phyloP scores from a whole-genome alignment of 2,329 filamentous ascomycete species.

The Cordyceps javanica region DNA sequence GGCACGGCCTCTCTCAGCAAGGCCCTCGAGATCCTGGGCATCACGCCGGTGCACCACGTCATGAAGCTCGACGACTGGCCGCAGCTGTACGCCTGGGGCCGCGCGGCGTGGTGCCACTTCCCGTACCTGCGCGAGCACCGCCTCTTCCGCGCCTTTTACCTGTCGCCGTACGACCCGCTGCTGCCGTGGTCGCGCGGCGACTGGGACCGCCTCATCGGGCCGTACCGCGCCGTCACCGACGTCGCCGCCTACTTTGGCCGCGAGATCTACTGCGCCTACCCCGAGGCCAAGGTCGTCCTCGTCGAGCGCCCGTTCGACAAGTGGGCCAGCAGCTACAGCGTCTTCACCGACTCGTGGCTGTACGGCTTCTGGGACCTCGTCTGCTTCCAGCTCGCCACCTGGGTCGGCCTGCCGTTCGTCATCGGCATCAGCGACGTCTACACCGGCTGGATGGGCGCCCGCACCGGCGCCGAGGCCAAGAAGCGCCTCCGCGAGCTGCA shows the following conservation, averaged over 20 bases:
- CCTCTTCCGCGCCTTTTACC: conserved; percentile 10
- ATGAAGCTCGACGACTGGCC: conserved; percentile 9
- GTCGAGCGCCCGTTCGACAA: conserved; percentile 4
- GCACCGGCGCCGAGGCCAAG: conserved; percentile 19
- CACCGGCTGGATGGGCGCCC: conserved; percentile 8
- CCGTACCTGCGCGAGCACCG: conserved; percentile 9
- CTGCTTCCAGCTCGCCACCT: conserved; percentile 9
- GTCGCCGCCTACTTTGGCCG: conserved; percentile 5
- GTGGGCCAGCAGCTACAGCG: conserved; percentile 9
- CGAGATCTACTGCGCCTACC: conserved; percentile 5
- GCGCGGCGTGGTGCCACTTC: conserved; percentile 12
- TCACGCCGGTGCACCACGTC: conserved; percentile 10
- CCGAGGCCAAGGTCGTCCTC: conserved; percentile 8
- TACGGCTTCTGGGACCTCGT: conserved; percentile 3
- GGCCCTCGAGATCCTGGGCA: conserved; percentile 10
- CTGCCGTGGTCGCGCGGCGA: conserved; percentile 10
- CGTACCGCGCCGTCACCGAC: conserved; percentile 9
- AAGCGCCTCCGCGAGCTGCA: conserved; percentile 21
- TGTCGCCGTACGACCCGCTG: conserved; percentile 6
- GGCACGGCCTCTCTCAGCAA: conserved; percentile 7
- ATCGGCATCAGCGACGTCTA: conserved; percentile 8
- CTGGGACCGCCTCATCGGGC: conserved; percentile 12
- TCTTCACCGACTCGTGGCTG: conserved; percentile 11
- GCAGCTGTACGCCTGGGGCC: conserved; percentile 12
- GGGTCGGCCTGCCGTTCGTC: conserved; percentile 7